Conservation (phyloP, 2,329 filamentous ascomycete genomes). For the Calycina marina region DNA sequence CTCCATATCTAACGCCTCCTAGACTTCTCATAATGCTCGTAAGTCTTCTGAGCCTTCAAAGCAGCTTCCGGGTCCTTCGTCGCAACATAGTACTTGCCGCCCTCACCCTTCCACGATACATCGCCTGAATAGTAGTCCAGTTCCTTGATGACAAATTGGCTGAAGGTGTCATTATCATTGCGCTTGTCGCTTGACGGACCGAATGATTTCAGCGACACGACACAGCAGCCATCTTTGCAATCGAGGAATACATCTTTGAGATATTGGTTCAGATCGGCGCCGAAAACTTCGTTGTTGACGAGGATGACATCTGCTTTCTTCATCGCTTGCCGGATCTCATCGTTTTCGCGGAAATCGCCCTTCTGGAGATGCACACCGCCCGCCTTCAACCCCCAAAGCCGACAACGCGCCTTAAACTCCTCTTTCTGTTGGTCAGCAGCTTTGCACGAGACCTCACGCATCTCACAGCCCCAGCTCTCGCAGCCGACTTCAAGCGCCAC, state of each 20-base stretch:
- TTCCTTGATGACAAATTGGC: constrained; percentile 63
- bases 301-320: constrained; percentile 86
- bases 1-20: too few species aligned
- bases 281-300: constrained; percentile 97
- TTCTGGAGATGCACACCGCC: constrained; percentile 68
- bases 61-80: constrained; percentile 41
- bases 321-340: constrained; percentile 55
- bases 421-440: constrained; percentile 66
- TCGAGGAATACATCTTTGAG: constrained; percentile 85
- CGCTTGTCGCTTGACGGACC: constrained; percentile 66
- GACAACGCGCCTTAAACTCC: constrained; percentile 75
- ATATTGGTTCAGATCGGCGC: constrained; percentile 68
- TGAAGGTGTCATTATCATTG: constrained; percentile 67
- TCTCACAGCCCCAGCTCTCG: constrained; percentile 91
- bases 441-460: constrained; percentile 81
- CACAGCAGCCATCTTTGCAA: constrained; percentile 75
- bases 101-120: constrained; percentile 83
- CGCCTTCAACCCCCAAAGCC: constrained; percentile 73
- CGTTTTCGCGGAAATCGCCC: constrained; percentile 70
- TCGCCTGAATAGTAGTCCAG: constrained; percentile 49
- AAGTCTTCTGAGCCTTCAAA: too few species aligned
- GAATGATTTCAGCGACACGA: constrained; percentile 87
- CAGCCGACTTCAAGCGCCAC: constrained; percentile 87
- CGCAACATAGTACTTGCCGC: constrained; percentile 79
- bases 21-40: too few species aligned